These are phyloP conservation scores for Chaetomiaceae sp. DNA, from an alignment of 2,329 filamentous ascomycete species.

Conservation along the genomic window DNA sequence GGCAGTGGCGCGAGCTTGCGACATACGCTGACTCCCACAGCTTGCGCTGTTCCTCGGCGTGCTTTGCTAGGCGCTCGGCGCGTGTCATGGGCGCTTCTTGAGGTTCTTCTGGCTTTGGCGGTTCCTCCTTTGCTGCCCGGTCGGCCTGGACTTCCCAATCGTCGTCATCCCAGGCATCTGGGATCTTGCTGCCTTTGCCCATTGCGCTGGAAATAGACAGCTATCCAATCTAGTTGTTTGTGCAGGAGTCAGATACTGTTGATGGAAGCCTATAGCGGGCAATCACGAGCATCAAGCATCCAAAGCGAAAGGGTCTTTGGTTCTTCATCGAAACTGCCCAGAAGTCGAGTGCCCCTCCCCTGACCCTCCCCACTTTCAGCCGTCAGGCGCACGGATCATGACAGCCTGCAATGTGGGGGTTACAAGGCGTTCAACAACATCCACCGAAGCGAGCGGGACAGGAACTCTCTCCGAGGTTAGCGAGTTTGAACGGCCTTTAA, in stretches of 20 bases:
- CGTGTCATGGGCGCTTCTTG: conserved; percentile 53
- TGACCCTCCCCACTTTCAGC: too few relatives aligned
- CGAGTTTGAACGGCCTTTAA: too few relatives aligned
- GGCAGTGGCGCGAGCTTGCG: conserved; percentile 6
- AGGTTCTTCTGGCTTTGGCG: conserved; percentile 35
- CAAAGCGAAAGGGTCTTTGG: background rate
- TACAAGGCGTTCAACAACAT: too few relatives aligned
- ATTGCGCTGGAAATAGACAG: too few relatives aligned
- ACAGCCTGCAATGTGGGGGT: too few relatives aligned
- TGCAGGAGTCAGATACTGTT: too few relatives aligned
- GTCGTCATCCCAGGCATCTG: conserved; percentile 78
- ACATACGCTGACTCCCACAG: conserved; percentile 85
- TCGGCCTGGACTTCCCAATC: conserved; percentile 84
- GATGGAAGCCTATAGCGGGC: background rate
- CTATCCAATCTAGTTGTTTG: background rate
- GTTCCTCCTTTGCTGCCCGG: conserved; percentile 37
- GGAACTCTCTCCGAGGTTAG: too few relatives aligned
- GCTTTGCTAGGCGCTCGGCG: conserved; percentile 72
- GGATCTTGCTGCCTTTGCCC: conserved; percentile 48
- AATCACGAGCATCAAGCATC: background rate
- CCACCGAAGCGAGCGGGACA: too few relatives aligned
- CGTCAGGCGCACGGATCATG: too few relatives aligned
- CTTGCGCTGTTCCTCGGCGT: conserved; percentile 77
- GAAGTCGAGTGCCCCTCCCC: too few relatives aligned
- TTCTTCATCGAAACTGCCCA: background rate